These are phyloP conservation scores for Ceraceosorus guamensis DNA, from an alignment of 1,284 basidiomycete genomes.

Conservation along the genomic window DNA sequence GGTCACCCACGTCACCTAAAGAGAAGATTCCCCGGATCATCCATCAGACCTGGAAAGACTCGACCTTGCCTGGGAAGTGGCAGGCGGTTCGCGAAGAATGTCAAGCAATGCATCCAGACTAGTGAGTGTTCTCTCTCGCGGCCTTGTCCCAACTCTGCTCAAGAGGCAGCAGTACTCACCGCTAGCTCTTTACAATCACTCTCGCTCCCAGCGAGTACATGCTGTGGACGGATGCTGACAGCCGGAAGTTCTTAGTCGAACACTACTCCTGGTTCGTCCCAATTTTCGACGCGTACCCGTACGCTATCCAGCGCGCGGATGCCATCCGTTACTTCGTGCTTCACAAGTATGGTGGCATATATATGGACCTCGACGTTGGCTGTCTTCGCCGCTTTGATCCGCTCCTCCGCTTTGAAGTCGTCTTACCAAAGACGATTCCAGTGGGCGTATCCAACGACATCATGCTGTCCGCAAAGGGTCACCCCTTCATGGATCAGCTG, in stretches of 20 bases:
- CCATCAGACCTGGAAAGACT: conserved; percentile 97
- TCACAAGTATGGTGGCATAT: conserved; percentile 83
- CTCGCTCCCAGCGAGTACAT: conserved; percentile 69
- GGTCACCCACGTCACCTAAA: conserved; percentile 30
- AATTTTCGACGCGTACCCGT: conserved; percentile 85
- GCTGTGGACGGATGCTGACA: conserved; percentile 89
- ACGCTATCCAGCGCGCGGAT: conserved; percentile 92
- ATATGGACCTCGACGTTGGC: conserved; percentile 94
- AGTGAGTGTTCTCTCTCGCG: conserved; percentile 57
- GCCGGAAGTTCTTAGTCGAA: conserved; percentile 78
- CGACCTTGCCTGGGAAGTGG: conserved; percentile 78
- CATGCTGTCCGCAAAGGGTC: conserved; percentile 77
- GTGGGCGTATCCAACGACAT: conserved; percentile 85
- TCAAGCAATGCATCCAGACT: conserved; percentile 61
- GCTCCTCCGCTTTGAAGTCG: conserved; percentile 76
- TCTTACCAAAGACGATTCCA: conserved; percentile 89
- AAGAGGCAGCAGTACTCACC: not conserved
- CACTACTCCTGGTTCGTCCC: conserved; percentile 87
- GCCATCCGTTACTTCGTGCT: conserved; percentile 96
- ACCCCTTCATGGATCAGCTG: conserved; percentile 84
- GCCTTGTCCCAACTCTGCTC: not conserved
- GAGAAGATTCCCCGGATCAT: conserved; percentile 74
- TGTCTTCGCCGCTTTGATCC: conserved; percentile 84
- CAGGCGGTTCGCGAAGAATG: conserved; percentile 52
- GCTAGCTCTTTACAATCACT: not conserved